Percentiles rank a stretch among this genome's conserved stretches.
phyloP scores from a whole-genome alignment of 129 eudicot species.

The Arctium minus region DNA sequence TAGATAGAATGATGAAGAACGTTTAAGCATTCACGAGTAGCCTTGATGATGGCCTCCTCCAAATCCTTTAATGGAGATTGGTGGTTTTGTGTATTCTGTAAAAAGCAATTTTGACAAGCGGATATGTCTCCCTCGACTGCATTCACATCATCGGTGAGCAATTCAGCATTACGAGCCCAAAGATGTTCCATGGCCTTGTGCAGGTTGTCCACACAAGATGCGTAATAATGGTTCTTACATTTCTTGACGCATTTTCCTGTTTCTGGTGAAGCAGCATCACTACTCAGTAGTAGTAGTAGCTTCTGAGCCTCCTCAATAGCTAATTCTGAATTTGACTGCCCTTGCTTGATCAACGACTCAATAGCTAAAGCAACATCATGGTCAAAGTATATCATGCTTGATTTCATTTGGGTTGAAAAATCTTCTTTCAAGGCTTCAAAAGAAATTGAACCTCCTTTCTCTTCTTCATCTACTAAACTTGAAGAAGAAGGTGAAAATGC shows the following conservation, averaged over 20 bases:
- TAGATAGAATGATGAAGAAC: conserved; percentile 22
- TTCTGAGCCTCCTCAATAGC: conserved; percentile 22
- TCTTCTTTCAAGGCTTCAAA: no score
- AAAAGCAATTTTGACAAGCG: conserved; percentile 27
- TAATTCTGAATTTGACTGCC: conserved; percentile 18
- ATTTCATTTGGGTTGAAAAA: no score
- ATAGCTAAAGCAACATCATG: conserved; percentile 31
- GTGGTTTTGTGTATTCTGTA: conserved; percentile 3
- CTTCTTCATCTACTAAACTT: no score
- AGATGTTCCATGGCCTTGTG: conserved; percentile 23
- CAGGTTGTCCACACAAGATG: not conserved
- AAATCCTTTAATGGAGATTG: conserved; percentile 20
- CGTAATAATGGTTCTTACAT: conserved; percentile 7
- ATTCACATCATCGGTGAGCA: conserved; percentile 1
- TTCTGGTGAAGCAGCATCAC: not conserved
- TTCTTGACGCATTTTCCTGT: conserved; percentile 2
- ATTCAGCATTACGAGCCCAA: conserved; percentile 17
- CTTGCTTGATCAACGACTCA: conserved; percentile 30
- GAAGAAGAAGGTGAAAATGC: no score
- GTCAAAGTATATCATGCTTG: conserved; percentile 12
- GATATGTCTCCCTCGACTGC: conserved; percentile 25
- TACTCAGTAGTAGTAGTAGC: not conserved
- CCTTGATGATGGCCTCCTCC: conserved; percentile 25
- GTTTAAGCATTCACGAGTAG: conserved; percentile 33
- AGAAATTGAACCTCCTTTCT: no score